Evolutionary conservation across 2,329 filamentous ascomycete genomes (phyloP).

Genomic region (Microascus cirrosus): DNA sequence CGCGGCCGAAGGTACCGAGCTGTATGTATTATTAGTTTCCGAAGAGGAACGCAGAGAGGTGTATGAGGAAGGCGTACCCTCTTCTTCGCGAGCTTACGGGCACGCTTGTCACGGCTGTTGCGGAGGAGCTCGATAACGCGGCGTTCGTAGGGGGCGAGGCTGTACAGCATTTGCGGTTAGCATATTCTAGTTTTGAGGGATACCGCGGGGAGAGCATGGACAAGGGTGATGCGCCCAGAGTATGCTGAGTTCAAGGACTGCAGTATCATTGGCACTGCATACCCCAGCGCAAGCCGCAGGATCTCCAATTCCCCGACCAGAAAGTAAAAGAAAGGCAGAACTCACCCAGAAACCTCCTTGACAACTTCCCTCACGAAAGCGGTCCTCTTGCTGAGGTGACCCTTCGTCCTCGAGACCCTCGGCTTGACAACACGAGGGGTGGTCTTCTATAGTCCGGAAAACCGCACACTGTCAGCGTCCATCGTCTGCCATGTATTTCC

Average conservation of each 20-base stretch:
- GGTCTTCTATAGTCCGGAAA: slow-evolving; percentile 56
- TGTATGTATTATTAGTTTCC: slow-evolving; percentile 19
- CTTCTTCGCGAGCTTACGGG: slow-evolving; percentile 98
- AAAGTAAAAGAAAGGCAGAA: slow-evolving; percentile 13
- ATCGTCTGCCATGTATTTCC: slow-evolving; percentile 36
- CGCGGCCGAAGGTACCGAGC: slow-evolving; percentile 97
- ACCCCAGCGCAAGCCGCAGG: background rate
- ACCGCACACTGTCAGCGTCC: slow-evolving; percentile 45
- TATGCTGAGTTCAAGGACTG: background rate
- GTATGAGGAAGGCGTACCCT: slow-evolving; percentile 50
- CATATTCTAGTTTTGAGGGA: background rate
- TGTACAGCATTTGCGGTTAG: slow-evolving; percentile 22
- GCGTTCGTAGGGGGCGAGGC: slow-evolving; percentile 91
- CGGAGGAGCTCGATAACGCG: slow-evolving; percentile 98
- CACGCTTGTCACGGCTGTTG: slow-evolving; percentile 99
- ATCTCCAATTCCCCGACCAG: background rate
- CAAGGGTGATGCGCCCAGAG: background rate
- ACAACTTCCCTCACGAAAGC: slow-evolving; percentile 95
- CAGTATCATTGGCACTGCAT: background rate
- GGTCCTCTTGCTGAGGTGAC: slow-evolving; percentile 92
- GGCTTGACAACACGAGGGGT: slow-evolving; percentile 67
- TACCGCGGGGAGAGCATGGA: background rate
- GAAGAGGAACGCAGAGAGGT: background rate
- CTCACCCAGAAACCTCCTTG: slow-evolving; percentile 94
- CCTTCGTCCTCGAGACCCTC: slow-evolving; percentile 79